Percentiles rank a stretch among this genome's conserved stretches.
phyloP scores from a whole-genome alignment of 805 yeast species.

The Kazachstania psychrophila region DNA sequence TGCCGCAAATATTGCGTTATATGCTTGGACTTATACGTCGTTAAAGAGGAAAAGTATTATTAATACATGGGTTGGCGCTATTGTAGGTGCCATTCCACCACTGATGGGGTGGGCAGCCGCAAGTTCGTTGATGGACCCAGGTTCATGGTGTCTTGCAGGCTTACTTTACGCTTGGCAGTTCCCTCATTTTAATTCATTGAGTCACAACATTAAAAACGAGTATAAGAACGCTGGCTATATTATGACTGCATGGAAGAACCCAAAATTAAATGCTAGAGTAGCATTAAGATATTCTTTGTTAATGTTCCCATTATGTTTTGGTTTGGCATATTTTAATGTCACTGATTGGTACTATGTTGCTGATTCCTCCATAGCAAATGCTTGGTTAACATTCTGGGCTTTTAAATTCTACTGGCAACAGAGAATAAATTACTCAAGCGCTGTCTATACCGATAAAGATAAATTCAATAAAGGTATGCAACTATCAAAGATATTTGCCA shows the following conservation, averaged over 20 bases:
- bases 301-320: slow-evolving; percentile 90
- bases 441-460: slow-evolving; percentile 25
- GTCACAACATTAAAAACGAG: slow-evolving; percentile 80
- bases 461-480: slow-evolving; percentile 46
- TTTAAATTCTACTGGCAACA: slow-evolving; percentile 83
- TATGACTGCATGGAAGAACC: slow-evolving; percentile 94
- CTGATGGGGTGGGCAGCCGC: slow-evolving; percentile 99
- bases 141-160: slow-evolving; percentile 90
- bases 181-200: slow-evolving; percentile 90
- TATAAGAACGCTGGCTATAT: slow-evolving; percentile 90
- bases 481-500: slow-evolving; percentile 61
- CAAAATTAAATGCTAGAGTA: slow-evolving; percentile 85
- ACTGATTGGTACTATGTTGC: slow-evolving; percentile 73
- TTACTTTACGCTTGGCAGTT: slow-evolving; percentile 95
- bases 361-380: slow-evolving; percentile 78
- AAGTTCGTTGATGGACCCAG: slow-evolving; percentile 70
- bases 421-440: slow-evolving; percentile 42
- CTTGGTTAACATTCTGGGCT: slow-evolving; percentile 77
- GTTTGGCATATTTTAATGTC: slow-evolving; percentile 64
- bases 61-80: slow-evolving; percentile 97
- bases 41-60: slow-evolving; percentile 74
- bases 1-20: slow-evolving; percentile 64
- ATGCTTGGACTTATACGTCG: slow-evolving; percentile 87
- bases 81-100: slow-evolving; percentile 98
- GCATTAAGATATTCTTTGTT: slow-evolving; percentile 81